A percentile compares a stretch with the other conserved stretches of the same genome.
These are phyloP conservation scores for Nicotiana benthamiana DNA, from an alignment of 257 asterid species.

Conservation along the genomic window DNA sequence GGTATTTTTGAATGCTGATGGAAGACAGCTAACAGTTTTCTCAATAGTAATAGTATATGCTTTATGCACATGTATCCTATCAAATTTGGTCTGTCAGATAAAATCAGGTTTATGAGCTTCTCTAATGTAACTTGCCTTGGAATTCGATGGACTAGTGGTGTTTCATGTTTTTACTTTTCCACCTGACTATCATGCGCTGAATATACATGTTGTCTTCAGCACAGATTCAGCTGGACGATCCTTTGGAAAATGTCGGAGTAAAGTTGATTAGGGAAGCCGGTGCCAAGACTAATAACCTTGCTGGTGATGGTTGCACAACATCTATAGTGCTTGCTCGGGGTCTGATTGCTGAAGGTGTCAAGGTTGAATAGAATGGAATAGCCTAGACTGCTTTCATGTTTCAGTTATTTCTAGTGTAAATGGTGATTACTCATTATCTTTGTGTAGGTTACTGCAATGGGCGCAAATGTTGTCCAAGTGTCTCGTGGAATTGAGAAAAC, in stretches of 20 bases:
- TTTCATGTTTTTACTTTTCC: background rate
- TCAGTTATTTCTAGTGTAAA: background rate
- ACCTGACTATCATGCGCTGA: constrained; percentile 4
- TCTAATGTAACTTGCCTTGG: background rate
- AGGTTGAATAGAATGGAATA: constrained; percentile 32
- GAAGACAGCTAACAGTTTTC: background rate
- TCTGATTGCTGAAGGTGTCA: constrained; percentile 68
- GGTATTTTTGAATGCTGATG: background rate
- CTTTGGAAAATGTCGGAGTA: constrained; percentile 80
- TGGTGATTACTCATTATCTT: constrained; percentile 2
- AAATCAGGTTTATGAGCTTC: background rate
- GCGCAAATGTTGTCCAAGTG: constrained; percentile 70
- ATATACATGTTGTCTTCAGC: constrained; percentile 32
- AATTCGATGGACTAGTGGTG: background rate
- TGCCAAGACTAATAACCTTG: constrained; percentile 75
- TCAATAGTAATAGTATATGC: background rate
- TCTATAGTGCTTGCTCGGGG: constrained; percentile 82
- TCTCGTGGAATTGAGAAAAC: constrained; percentile 77
- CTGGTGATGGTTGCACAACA: constrained; percentile 88
- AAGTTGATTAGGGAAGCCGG: constrained; percentile 87
- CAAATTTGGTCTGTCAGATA: background rate
- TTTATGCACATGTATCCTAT: background rate
- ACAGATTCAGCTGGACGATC: constrained; percentile 89
- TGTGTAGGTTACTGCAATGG: constrained; percentile 63
- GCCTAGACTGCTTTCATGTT: background rate